These are phyloP conservation scores for Moesziomyces sp. DNA, from an alignment of 1,284 basidiomycete genomes.

Conservation along the genomic window DNA sequence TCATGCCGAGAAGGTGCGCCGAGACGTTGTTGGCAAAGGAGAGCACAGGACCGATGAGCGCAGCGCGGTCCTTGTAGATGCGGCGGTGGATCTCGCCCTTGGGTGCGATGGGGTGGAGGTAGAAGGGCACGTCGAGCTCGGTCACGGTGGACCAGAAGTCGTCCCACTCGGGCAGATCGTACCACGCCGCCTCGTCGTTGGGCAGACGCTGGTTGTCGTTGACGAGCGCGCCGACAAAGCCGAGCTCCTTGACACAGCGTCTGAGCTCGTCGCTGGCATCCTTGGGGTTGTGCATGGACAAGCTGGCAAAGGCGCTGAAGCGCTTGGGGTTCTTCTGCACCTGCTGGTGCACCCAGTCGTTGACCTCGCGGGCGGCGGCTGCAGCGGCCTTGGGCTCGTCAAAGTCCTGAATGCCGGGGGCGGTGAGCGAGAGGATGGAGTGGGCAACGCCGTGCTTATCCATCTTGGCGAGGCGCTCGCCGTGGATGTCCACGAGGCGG, in stretches of 20 bases:
- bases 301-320: conserved; percentile 66
- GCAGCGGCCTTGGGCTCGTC: conserved; percentile 57
- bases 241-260: conserved; percentile 62
- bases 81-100: conserved; percentile 63
- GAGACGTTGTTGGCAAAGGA: conserved; percentile 67
- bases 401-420: conserved; percentile 61
- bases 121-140: conserved; percentile 67
- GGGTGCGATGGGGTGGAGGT: conserved; percentile 67
- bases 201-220: conserved; percentile 50
- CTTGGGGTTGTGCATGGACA: conserved; percentile 67
- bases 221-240: conserved; percentile 45
- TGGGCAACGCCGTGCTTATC: conserved; percentile 56
- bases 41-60: conserved; percentile 65
- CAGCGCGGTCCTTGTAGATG: conserved; percentile 64
- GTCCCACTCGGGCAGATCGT: conserved; percentile 48
- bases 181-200: conserved; percentile 47
- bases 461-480: conserved; percentile 59
- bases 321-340: conserved; percentile 61
- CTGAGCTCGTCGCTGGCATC: conserved; percentile 63
- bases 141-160: conserved; percentile 65
- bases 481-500: conserved; percentile 54
- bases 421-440: conserved; percentile 60
- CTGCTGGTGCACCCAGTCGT: conserved; percentile 59
- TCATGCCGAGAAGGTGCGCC: conserved; percentile 66
- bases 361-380: conserved; percentile 50